Percentiles rank a stretch among this genome's conserved stretches.
These are phyloP conservation scores for Yamadazyma sp. DNA, from an alignment of 1,139 yeast species.

Conservation along the genomic window DNA sequence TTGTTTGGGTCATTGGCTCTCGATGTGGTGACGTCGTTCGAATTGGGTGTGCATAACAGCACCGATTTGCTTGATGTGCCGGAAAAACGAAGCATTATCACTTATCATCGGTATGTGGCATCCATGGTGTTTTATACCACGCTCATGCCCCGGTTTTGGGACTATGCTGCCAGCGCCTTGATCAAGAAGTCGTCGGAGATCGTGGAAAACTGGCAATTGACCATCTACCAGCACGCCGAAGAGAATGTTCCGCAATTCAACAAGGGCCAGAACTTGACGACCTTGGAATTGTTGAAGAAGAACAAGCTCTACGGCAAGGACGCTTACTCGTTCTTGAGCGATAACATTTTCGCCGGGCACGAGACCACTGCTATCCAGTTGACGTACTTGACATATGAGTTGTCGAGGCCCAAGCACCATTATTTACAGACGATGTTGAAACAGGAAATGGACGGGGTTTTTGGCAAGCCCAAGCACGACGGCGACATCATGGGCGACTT, in stretches of 20 bases:
- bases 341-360: slow-evolving; percentile 64
- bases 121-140: slow-evolving; percentile 75
- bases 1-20: slow-evolving; percentile 70
- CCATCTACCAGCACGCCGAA: slow-evolving; percentile 41
- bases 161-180: slow-evolving; percentile 44
- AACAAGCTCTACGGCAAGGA: slow-evolving; percentile 30
- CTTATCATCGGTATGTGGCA: slow-evolving; percentile 53
- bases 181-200: slow-evolving; percentile 38
- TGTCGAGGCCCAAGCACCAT: slow-evolving; percentile 50
- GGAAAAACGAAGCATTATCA: slow-evolving; percentile 42
- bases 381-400: slow-evolving; percentile 58
- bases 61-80: slow-evolving; percentile 41
- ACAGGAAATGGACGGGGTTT: slow-evolving; percentile 38
- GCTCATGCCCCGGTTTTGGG: slow-evolving; percentile 54
- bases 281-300: slow-evolving; percentile 35
- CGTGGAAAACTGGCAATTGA: slow-evolving; percentile 53
- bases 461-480: slow-evolving; percentile 29
- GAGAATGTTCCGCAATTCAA: slow-evolving; percentile 23
- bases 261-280: slow-evolving; percentile 25
- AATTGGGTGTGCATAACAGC: slow-evolving; percentile 52
- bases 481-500: slow-evolving; percentile 30
- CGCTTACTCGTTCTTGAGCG: slow-evolving; percentile 44
- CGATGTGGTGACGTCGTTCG: slow-evolving; percentile 66
- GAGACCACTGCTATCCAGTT: slow-evolving; percentile 73
- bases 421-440: slow-evolving; percentile 43